Percentiles rank a stretch among this genome's conserved stretches.
Evolutionary conservation across 148 eudicot genomes (phyloP).

Genomic region (Spergularia bocconei): DNA sequence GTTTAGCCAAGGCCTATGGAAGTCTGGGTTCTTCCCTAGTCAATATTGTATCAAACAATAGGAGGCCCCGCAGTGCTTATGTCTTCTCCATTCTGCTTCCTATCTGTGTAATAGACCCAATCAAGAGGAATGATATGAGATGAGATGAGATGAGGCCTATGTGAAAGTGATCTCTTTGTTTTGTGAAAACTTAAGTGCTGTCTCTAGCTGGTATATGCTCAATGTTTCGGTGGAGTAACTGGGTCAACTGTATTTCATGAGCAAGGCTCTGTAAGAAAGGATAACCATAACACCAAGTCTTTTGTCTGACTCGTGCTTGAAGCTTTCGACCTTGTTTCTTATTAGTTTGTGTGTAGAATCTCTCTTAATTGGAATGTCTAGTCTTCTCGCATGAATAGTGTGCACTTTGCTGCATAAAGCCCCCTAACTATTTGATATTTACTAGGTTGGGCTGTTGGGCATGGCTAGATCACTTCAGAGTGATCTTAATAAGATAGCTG

Average conservation of each 20-base stretch:
- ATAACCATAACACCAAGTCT: not conserved
- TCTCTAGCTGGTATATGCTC: not conserved
- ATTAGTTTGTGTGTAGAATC: not conserved
- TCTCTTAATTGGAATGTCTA: not conserved
- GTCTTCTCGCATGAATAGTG: not conserved
- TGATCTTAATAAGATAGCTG: conserved; percentile 87
- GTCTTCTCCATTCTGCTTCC: too few species aligned
- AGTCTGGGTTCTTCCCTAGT: too few species aligned
- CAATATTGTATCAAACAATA: too few species aligned
- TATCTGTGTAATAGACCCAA: not conserved
- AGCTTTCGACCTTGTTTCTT: not conserved
- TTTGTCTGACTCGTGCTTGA: not conserved
- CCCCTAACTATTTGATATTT: not conserved
- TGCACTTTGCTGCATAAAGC: not conserved
- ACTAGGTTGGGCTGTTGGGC: conserved; percentile 85
- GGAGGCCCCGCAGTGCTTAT: too few species aligned
- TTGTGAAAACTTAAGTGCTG: not conserved
- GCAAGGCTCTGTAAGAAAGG: not conserved
- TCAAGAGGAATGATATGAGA: not conserved
- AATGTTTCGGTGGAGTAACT: not conserved
- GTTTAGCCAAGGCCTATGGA: too few species aligned
- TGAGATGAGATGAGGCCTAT: not conserved
- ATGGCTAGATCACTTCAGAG: conserved; percentile 77
- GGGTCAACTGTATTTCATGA: not conserved
- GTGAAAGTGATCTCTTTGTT: not conserved